phyloP scores from a whole-genome alignment of 2,329 filamentous ascomycete genomes.

The Penicillium sp. region DNA sequence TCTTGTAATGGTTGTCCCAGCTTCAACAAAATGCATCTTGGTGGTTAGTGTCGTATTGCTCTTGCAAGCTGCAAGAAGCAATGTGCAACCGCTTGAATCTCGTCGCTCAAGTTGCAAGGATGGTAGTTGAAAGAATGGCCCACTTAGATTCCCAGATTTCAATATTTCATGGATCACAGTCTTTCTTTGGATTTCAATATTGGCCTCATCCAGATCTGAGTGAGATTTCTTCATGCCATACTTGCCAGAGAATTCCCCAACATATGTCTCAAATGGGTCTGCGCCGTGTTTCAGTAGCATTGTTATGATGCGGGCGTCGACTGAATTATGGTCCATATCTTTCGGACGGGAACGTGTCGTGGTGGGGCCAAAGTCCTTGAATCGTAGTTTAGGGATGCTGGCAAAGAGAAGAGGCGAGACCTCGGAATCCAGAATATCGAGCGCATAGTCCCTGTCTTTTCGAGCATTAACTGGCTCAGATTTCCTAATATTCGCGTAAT shows the following conservation, averaged over 20 bases:
- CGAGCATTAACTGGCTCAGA: neutral
- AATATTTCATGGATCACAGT: conserved; percentile 10
- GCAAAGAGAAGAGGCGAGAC: neutral
- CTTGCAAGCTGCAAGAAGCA: conserved; percentile 1
- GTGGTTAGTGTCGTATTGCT: neutral
- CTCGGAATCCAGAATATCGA: neutral
- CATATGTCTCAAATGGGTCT: conserved; percentile 14
- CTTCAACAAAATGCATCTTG: neutral
- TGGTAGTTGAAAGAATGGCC: conserved; percentile 10
- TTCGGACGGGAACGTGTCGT: neutral
- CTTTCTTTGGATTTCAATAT: neutral
- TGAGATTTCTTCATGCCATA: neutral
- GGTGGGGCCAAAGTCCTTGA: neutral
- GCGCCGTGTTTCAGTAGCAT: conserved; percentile 11
- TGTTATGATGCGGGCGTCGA: conserved; percentile 3
- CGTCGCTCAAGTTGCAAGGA: conserved; percentile 7
- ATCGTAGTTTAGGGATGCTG: neutral
- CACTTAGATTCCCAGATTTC: neutral
- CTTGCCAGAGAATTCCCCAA: too few relatives aligned
- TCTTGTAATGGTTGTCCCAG: neutral
- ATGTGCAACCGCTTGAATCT: conserved; percentile 6
- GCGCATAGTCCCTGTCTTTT: too few relatives aligned
- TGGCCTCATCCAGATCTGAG: neutral
- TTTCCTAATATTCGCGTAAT: neutral
- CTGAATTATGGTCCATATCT: too few relatives aligned